These are phyloP conservation scores for Petunia secreta DNA, from an alignment of 257 asterid species.

Conservation along the genomic window DNA sequence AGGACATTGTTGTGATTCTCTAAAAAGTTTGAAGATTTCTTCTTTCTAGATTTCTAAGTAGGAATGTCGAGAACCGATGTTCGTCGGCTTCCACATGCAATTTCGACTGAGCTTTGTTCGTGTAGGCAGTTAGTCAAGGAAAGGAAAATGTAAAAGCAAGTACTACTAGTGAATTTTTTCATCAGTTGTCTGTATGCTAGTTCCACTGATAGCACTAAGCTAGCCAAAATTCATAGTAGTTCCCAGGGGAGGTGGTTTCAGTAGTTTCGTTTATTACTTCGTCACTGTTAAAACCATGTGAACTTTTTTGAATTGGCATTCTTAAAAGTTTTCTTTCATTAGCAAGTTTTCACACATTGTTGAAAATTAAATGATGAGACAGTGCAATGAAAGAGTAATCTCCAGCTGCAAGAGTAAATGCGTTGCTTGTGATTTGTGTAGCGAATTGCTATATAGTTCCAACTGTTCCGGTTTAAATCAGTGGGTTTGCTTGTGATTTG, in stretches of 20 bases:
- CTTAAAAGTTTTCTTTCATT: too few relatives aligned
- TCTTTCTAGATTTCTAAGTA: background rate
- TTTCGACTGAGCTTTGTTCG: background rate
- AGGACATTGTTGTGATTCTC: too few relatives aligned
- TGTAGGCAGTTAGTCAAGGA: background rate
- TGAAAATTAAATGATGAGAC: too few relatives aligned
- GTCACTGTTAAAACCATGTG: background rate
- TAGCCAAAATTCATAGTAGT: background rate
- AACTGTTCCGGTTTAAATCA: background rate
- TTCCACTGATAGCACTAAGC: background rate
- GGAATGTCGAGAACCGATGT: background rate
- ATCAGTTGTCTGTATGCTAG: background rate
- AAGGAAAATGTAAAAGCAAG: background rate
- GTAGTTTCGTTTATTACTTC: background rate
- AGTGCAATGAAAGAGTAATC: too few relatives aligned
- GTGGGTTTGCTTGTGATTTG: conserved; percentile 8
- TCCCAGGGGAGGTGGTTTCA: background rate
- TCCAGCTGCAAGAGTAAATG: background rate
- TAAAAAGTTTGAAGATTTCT: background rate
- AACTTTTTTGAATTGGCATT: background rate
- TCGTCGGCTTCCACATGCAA: background rate
- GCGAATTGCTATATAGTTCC: background rate
- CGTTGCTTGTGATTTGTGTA: too few relatives aligned
- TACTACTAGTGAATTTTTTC: background rate
- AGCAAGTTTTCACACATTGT: background rate